phyloP scores from a whole-genome alignment of 176 grass and related monocot species.

The Rhynchospora pubera region DNA sequence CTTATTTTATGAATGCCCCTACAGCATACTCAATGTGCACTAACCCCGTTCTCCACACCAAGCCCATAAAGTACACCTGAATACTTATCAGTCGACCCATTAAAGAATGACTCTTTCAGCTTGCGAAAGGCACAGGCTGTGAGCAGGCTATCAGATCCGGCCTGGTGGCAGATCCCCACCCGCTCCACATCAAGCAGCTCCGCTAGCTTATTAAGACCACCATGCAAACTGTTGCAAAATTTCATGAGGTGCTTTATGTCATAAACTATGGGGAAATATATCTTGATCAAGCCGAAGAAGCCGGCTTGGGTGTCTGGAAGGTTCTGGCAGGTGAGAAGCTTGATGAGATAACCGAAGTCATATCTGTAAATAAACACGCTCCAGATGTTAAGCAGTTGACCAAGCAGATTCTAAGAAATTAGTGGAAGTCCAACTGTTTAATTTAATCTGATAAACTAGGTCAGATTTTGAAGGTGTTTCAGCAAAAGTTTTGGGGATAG shows the following conservation, averaged over 20 bases:
- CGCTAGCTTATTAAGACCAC: slow-evolving; percentile 87
- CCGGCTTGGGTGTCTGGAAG: slow-evolving; percentile 66
- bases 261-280: slow-evolving; percentile 84
- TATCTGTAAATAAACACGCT: slow-evolving; percentile 21
- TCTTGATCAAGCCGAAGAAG: slow-evolving; percentile 80
- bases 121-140: slow-evolving; percentile 79
- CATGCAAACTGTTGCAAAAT: slow-evolving; percentile 96
- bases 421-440: no score
- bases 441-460: no score
- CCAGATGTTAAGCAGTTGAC: neutral
- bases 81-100: slow-evolving; percentile 75
- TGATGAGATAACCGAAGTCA: slow-evolving; percentile 88
- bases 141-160: slow-evolving; percentile 84
- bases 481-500: neutral
- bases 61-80: slow-evolving; percentile 92
- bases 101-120: slow-evolving; percentile 78
- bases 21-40: slow-evolving; percentile 48
- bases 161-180: slow-evolving; percentile 86
- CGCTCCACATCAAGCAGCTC: slow-evolving; percentile 92
- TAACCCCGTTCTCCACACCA: slow-evolving; percentile 73
- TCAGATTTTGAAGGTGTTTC: neutral
- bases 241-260: slow-evolving; percentile 99
- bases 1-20: slow-evolving; percentile 27
- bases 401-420: no score
- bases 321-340: slow-evolving; percentile 73